These are phyloP conservation scores for Pulveroboletus sp. DNA, from an alignment of 768 basidiomycete species.

Conservation along the genomic window DNA sequence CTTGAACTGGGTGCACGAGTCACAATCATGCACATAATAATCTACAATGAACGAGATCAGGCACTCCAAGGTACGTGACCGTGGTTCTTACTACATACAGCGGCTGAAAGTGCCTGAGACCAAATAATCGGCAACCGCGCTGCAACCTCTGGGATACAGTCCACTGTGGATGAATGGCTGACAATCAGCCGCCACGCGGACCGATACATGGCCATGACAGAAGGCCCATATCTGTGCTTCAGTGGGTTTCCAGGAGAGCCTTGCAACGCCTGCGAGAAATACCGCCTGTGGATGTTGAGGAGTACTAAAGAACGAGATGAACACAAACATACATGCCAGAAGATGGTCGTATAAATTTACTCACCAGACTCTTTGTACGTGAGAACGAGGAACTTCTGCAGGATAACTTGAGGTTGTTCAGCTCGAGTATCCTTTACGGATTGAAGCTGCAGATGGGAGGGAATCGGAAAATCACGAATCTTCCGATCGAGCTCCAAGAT, in stretches of 20 bases:
- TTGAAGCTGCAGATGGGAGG: constrained; percentile 40
- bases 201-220: constrained; percentile 67
- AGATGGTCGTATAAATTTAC: constrained; percentile 9
- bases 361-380: constrained; percentile 48
- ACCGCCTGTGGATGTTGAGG: constrained; percentile 60
- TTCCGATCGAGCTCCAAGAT: constrained; percentile 57
- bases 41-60: constrained; percentile 32
- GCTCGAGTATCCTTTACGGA: constrained; percentile 16
- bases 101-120: constrained; percentile 62
- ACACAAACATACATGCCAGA: not conserved
- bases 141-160: constrained; percentile 36
- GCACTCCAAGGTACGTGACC: not conserved
- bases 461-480: constrained; percentile 57
- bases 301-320: constrained; percentile 38
- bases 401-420: constrained; percentile 15
- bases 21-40: constrained; percentile 54
- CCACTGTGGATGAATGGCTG: constrained; percentile 42
- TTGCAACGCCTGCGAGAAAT: constrained; percentile 62
- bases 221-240: constrained; percentile 60
- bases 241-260: constrained; percentile 54
- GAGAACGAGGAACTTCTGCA: constrained; percentile 44
- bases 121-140: constrained; percentile 50
- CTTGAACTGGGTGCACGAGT: constrained; percentile 46
- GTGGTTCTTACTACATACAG: constrained; percentile 38
- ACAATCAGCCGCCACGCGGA: constrained; percentile 64